phyloP scores from a whole-genome alignment of 805 yeast species.

The Yarrowia phangngaensis region DNA sequence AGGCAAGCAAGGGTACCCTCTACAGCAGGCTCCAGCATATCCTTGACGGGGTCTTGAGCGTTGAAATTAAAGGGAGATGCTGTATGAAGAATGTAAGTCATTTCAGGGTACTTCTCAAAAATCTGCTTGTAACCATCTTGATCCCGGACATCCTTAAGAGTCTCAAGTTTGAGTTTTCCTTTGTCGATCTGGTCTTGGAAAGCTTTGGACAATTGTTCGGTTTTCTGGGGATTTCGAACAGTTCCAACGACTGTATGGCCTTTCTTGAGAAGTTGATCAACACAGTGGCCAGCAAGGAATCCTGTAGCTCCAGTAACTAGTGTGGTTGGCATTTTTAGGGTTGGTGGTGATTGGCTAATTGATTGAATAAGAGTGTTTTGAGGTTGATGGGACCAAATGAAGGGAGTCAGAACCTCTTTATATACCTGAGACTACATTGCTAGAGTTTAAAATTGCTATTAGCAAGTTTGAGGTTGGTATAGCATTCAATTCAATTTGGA shows the following conservation, averaged over 20 bases:
- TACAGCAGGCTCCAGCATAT: conserved; percentile 47
- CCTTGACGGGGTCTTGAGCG: conserved; percentile 42
- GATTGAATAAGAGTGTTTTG: too few relatives aligned
- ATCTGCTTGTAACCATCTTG: conserved; percentile 48
- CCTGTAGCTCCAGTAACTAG: conserved; percentile 49
- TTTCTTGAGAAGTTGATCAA: conserved; percentile 41
- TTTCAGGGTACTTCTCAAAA: conserved; percentile 42
- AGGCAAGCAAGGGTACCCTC: conserved; percentile 47
- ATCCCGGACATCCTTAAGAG: conserved; percentile 37
- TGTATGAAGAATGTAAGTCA: conserved; percentile 42
- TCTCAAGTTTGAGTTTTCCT: conserved; percentile 35
- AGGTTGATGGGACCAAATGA: too few relatives aligned
- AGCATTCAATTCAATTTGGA: too few relatives aligned
- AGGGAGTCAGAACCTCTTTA: too few relatives aligned
- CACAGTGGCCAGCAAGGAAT: conserved; percentile 46
- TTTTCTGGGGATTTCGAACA: conserved; percentile 46
- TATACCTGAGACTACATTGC: too few relatives aligned
- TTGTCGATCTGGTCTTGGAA: conserved; percentile 29
- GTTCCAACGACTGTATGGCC: conserved; percentile 49
- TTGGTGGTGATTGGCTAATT: too few relatives aligned
- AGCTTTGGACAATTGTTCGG: conserved; percentile 35
- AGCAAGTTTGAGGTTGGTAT: too few relatives aligned
- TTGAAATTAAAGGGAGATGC: conserved; percentile 42
- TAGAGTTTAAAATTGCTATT: too few relatives aligned
- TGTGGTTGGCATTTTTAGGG: conserved; percentile 32